Percentiles rank a stretch among this genome's conserved stretches.
These are phyloP conservation scores for Sporisorium graminicola DNA, from an alignment of 1,284 basidiomycete genomes.

Conservation along the genomic window DNA sequence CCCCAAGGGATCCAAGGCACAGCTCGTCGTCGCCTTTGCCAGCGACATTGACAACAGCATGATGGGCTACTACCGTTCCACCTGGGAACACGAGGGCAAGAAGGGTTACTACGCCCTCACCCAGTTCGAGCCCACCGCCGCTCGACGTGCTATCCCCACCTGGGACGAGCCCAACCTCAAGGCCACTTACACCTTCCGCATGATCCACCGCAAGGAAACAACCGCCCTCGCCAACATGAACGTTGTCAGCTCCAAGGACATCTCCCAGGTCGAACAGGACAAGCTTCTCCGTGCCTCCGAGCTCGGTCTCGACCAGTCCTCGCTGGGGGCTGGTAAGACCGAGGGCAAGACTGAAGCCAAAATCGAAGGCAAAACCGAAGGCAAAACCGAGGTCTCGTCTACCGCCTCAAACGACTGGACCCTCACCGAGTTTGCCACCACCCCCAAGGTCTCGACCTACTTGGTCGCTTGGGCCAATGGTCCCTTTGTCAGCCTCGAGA, in stretches of 20 bases:
- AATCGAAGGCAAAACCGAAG: constrained; percentile 47
- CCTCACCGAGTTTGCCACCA: constrained; percentile 67
- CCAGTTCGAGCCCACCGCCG: constrained; percentile 82
- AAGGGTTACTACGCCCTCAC: constrained; percentile 68
- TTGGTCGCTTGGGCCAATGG: constrained; percentile 93
- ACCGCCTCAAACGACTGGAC: constrained; percentile 65
- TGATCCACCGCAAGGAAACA: constrained; percentile 83
- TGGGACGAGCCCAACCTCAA: constrained; percentile 97
- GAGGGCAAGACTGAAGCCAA: constrained; percentile 69
- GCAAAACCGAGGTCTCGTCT: constrained; percentile 19
- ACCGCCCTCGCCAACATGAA: constrained; percentile 83
- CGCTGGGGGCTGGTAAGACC: constrained; percentile 72
- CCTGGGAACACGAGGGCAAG: constrained; percentile 71
- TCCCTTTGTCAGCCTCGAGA: constrained; percentile 80
- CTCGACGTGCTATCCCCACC: constrained; percentile 74
- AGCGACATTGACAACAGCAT: constrained; percentile 64
- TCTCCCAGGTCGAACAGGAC: constrained; percentile 54
- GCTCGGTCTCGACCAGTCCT: constrained; percentile 75
- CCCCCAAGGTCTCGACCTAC: constrained; percentile 83
- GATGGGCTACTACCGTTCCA: constrained; percentile 70
- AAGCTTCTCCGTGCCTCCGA: constrained; percentile 73
- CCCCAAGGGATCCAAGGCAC: constrained; percentile 60
- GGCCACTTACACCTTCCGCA: constrained; percentile 83
- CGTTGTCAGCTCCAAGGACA: constrained; percentile 44
- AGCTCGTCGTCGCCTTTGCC: constrained; percentile 59